phyloP scores from a whole-genome alignment of 106 monocot species.

The Cymbidium sinense region DNA sequence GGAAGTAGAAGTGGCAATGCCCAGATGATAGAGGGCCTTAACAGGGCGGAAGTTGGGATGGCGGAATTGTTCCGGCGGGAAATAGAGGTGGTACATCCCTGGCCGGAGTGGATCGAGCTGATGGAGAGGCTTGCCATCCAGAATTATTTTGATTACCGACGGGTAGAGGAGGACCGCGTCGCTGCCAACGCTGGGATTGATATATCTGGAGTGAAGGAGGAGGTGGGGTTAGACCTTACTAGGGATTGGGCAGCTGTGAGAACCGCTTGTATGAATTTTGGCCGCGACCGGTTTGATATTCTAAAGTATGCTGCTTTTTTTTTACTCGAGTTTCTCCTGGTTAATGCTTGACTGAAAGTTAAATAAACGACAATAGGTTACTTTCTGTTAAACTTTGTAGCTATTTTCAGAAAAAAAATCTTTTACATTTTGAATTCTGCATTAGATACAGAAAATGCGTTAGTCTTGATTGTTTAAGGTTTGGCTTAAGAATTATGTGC shows the following conservation, averaged over 20 bases:
- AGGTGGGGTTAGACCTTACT: conserved; percentile 54
- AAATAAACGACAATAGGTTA: background rate
- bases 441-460: background rate
- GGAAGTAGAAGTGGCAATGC: background rate
- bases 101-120: conserved; percentile 97
- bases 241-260: conserved; percentile 80
- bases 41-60: background rate
- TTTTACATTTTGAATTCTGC: background rate
- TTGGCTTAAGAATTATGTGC: background rate
- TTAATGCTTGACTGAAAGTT: background rate
- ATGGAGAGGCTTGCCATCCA: conserved; percentile 72
- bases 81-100: conserved; percentile 89
- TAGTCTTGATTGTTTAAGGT: background rate
- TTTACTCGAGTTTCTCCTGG: background rate
- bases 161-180: conserved; percentile 32
- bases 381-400: background rate
- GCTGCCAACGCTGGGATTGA: conserved; percentile 42
- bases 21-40: background rate
- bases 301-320: conserved; percentile 36
- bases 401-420: background rate
- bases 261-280: conserved; percentile 80
- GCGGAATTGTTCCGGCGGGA: conserved; percentile 15
- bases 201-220: conserved; percentile 34
- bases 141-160: conserved; percentile 59
- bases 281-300: conserved; percentile 89